These are phyloP conservation scores for Pestalotiopsis sp. DNA, from an alignment of 2,329 filamentous ascomycete species.

Conservation along the genomic window DNA sequence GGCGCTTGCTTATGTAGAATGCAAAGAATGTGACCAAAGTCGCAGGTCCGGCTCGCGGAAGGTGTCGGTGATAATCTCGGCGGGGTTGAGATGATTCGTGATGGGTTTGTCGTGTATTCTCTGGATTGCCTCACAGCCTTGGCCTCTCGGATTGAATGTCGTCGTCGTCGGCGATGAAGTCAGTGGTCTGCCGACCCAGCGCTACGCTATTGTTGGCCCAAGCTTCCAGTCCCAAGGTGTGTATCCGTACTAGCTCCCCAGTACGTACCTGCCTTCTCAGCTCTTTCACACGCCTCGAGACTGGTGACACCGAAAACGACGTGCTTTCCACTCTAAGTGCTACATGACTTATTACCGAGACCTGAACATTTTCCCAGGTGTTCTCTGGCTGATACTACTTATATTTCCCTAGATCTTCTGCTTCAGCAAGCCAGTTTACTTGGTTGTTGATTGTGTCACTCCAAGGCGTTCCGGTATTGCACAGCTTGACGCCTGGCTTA, in stretches of 20 bases:
- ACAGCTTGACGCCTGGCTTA: no score
- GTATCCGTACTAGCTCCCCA: background rate
- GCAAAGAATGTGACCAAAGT: background rate
- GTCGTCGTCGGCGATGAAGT: slow-evolving; percentile 13
- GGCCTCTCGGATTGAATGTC: slow-evolving; percentile 5
- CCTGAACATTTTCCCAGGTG: no score
- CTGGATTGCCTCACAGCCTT: background rate
- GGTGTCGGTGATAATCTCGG: background rate
- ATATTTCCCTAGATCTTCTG: no score
- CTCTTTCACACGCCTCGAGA: no score
- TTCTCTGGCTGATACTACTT: no score
- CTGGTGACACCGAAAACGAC: no score
- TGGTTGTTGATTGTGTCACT: no score
- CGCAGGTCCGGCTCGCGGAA: background rate
- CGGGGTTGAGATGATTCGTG: background rate
- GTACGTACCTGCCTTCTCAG: no score
- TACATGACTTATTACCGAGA: no score
- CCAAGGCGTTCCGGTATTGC: no score
- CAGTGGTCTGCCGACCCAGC: background rate
- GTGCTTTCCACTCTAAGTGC: no score
- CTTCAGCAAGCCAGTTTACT: no score
- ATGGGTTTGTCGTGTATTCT: background rate
- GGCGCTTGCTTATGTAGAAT: background rate
- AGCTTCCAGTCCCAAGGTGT: background rate
- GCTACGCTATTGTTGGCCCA: slow-evolving; percentile 1